Evolutionary conservation across 2,329 filamentous ascomycete genomes (phyloP), one percentile per base, ranked within the genome.

Genomic region (Parasarocladium wereldwijsianum): DNA sequence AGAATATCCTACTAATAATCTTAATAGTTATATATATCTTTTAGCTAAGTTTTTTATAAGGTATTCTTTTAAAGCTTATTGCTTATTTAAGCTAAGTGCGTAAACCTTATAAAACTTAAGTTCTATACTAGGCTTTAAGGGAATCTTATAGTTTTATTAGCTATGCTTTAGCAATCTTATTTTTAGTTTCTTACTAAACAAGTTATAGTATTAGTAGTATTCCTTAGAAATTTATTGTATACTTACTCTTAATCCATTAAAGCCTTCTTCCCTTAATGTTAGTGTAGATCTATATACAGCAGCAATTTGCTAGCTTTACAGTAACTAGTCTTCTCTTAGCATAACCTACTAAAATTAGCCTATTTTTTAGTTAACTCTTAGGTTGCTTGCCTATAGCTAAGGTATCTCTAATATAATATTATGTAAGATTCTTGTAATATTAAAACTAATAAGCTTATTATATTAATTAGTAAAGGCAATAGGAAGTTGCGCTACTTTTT

Each of bases 101-200:
- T 34, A 39, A 16, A 36, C 26, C 14, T 33, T 19, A 3, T 34
- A 24, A 18, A 32, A 11, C 24, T 15, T 32, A 32, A 38, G 12
- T 15, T 30, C n/a, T n/a, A n/a, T n/a, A n/a, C n/a, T n/a, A n/a
- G n/a, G n/a, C n/a, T n/a, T n/a, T n/a, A n/a, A n/a, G n/a, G n/a
- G 10, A 23, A 36, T 37, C 13, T 30, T 18, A 29, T 36, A 31
- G 19, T 37, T 18, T 14, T 37, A 39, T 32, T 29, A n/a, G n/a
- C n/a, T 29, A 31, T 35, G 30, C 32, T 29, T 8, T 17, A 21
- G 23, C 27, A 38, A 3, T 28, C 16, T 18, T 23, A 26, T 35
- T 15, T 36, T 15, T 13, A 38, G 19, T 23, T 38, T 14, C 32
- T 41, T 32, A 15, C 11, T 26, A 32, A 38, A 40, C 21, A 40